These are phyloP conservation scores for Metschnikowia reukaufii DNA, from an alignment of 805 yeast species.

Conservation along the genomic window DNA sequence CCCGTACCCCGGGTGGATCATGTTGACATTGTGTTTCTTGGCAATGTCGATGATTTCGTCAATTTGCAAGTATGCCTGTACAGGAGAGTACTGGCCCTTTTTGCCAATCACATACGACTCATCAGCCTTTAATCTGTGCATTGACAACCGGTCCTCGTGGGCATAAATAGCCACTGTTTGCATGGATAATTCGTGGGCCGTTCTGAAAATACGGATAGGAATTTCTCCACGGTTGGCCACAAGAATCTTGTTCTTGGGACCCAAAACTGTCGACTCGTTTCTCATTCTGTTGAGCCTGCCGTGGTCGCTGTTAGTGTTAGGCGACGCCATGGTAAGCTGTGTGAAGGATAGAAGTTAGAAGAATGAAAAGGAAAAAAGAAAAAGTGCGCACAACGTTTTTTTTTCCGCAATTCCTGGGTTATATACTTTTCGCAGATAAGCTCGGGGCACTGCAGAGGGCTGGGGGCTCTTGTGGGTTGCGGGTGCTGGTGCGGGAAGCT, in stretches of 20 bases:
- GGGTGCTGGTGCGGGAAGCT: background rate
- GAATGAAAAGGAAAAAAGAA: background rate
- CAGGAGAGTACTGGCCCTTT: conserved; percentile 89
- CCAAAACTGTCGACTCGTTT: conserved; percentile 43
- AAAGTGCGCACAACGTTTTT: background rate
- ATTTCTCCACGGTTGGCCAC: conserved; percentile 87
- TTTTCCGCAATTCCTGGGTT: background rate
- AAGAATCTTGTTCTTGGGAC: conserved; percentile 57
- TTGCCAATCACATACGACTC: conserved; percentile 91
- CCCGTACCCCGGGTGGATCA: conserved; percentile 48
- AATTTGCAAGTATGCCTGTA: conserved; percentile 91
- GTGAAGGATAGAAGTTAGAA: background rate
- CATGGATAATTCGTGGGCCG: conserved; percentile 97
- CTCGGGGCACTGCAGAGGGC: background rate
- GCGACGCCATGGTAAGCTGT: conserved; percentile 12
- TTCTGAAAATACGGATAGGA: conserved; percentile 86
- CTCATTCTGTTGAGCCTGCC: conserved; percentile 41
- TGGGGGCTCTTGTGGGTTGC: too few species aligned
- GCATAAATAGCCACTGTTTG: conserved; percentile 96
- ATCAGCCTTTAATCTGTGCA: conserved; percentile 94
- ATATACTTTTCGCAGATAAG: background rate
- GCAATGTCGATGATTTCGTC: conserved; percentile 91
- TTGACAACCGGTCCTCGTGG: conserved; percentile 90
- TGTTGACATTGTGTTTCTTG: conserved; percentile 35
- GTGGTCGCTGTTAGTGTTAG: conserved; percentile 12